phyloP scores from a whole-genome alignment of 2,329 filamentous ascomycete species.

The Arthrobotrys iridis region DNA sequence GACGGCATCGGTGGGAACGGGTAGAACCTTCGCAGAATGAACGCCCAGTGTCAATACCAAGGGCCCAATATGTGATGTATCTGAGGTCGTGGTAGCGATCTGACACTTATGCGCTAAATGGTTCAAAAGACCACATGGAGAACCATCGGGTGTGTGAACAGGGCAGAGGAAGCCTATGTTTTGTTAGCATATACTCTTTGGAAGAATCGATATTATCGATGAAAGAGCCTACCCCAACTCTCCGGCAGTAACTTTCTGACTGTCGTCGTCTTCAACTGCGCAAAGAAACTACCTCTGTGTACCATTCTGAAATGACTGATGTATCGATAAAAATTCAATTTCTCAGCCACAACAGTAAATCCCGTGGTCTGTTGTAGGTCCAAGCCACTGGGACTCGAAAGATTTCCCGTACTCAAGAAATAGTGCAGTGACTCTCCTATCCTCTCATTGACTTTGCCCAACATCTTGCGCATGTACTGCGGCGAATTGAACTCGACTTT shows the following conservation, averaged over 20 bases:
- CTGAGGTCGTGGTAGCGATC: conserved; percentile 78
- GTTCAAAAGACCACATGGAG: conserved; percentile 92
- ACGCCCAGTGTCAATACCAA: conserved; percentile 83
- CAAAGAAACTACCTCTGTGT: conserved; percentile 98
- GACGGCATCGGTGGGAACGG: conserved; percentile 81
- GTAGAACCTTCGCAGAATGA: conserved; percentile 71
- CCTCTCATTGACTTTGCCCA: conserved; percentile 85
- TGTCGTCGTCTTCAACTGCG: conserved; percentile 94
- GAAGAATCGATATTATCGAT: not conserved
- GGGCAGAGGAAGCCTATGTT: conserved; percentile 81
- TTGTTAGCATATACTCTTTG: not conserved
- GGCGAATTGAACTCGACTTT: conserved; percentile 75
- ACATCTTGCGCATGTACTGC: conserved; percentile 78
- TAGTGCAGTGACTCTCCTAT: conserved; percentile 89
- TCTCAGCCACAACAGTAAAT: conserved; percentile 96
- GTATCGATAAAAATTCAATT: conserved; percentile 98
- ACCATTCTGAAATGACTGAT: conserved; percentile 99
- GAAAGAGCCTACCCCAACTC: conserved; percentile 74
- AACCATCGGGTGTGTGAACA: conserved; percentile 95
- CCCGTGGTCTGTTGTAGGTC: conserved; percentile 95
- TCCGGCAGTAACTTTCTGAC: conserved; percentile 95
- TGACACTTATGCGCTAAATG: conserved; percentile 95
- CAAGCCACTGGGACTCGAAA: conserved; percentile 88
- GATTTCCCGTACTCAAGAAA: conserved; percentile 93
- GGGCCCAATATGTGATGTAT: conserved; percentile 78